Evolutionary conservation across 495 filamentous ascomycete genomes (phyloP), one percentile per base, ranked within the genome.

Genomic region (Entonaema liquescens): DNA sequence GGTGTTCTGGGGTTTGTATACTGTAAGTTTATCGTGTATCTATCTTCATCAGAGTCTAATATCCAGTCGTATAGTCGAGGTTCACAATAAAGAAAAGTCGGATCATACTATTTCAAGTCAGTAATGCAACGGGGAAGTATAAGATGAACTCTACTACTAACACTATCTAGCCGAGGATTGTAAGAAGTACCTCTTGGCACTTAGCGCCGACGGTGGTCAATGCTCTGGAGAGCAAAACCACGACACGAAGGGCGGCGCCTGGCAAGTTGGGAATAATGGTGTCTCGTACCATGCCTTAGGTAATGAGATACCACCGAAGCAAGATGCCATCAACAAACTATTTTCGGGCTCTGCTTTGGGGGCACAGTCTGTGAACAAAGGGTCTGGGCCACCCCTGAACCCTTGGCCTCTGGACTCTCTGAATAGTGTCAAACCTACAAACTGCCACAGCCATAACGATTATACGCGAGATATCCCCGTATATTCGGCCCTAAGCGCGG

Each of bases 381-480:
- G 68, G 23, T 60, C 68, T 2, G 68, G 71, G 0, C 49, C 76
- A 15, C 76, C 76, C 11, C 66, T 78, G 21, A 71, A 70, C 61
- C 76, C 76, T 0, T 78, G 76, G 76, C 76, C 76, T 1, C 35
- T 78, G n/a, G 74, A 78, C 49, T 78, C 76, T 49, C 5, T 76
- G 8, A 74, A 71, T 33, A 62, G 60, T 17, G 71, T 78, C 23
- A 73, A 69, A 25, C 77, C 77, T 5, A 67, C 71, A 6, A 33
- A 53, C 5, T 78, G 76, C 47, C 77, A 79, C 25, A 75, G 71
- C 15, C 77, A 79, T 35, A 79, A 79, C 59, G 77, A 79, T 50
- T 79, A 79, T 42, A 65, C 68, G 21, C 69, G 56, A 2, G 49
- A 70, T 28, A 74, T 78, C 50, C 77, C 77, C 5, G 23, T 75